Evolutionary conservation across 2,329 filamentous ascomycete species (phyloP), one percentile per base, ranked within the genome.

Genomic region (Cytospora mali): DNA sequence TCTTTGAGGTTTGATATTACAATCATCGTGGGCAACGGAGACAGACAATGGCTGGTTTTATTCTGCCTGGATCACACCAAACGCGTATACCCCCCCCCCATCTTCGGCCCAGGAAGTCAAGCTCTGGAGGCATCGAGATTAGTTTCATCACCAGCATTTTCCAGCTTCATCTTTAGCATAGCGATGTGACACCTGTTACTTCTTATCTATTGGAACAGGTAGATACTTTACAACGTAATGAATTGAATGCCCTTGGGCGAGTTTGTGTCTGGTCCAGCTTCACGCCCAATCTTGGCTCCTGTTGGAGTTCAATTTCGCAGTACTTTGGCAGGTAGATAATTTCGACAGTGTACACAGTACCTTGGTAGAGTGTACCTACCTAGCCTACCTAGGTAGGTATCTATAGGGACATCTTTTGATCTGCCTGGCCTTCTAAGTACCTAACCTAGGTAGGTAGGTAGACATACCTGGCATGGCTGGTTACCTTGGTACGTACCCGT

Each of bases 1-100:
- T 90, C 77, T 98, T 96, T 77, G 91, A 94, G 74, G 82, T 91
- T 50, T 90, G 69, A 77, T 11, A 16, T 54, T 29, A 49, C 55
- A 59, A n/a, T 42, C 25, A 39, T 4, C 11, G 11, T 25, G 50
- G 33, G 2, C 33, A 29, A 11, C 14, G 23, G 29, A 13, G 29
- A 35, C 6, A 13, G 29, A 35, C 6, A 39, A 53, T 48, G n/a
- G 23, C 16, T 46, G 33, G 55, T 46, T 50, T 51, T 57, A 23
- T 57, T 56, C 52, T 58, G 55, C 42, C n/a, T 55, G 18, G 35
- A 35, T 58, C 66, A 68, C 65, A 64, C 67, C 66, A 62, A 66
- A 42, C 27, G 57, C 58, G 54, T 61, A 63, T 63, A 65, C 62
- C 62, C 62, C 55, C n/a, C n/a, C n/a, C n/a, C n/a, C n/a, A 28